A percentile compares a stretch with the other conserved stretches of the same genome.
Evolutionary conservation across 2,329 filamentous ascomycete species (phyloP).

Genomic region (Alternaria angustiovoidea): DNA sequence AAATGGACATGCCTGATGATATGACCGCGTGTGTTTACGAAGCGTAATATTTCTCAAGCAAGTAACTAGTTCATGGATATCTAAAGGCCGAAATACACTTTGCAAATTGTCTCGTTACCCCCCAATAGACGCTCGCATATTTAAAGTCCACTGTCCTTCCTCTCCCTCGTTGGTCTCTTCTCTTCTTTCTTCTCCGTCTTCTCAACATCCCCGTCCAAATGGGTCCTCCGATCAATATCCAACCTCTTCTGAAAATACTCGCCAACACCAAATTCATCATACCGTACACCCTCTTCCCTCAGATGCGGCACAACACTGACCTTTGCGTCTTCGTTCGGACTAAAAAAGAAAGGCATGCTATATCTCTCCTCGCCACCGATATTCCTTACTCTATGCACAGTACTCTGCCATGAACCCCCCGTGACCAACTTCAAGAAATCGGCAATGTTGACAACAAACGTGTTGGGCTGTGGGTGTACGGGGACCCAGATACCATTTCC

Average conservation of each 20-base stretch:
- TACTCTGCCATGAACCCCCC: constrained; percentile 51
- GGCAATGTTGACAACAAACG: constrained; percentile 54
- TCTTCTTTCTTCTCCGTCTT: neutral
- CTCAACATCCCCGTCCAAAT: constrained; percentile 30
- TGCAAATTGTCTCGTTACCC: neutral
- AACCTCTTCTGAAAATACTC: constrained; percentile 46
- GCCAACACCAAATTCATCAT: constrained; percentile 42
- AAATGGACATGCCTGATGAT: constrained; percentile 51
- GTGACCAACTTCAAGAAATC: constrained; percentile 54
- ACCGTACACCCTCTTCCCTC: constrained; percentile 32
- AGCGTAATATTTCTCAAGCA: neutral
- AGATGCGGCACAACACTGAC: constrained; percentile 43
- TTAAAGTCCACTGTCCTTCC: constrained; percentile 3
- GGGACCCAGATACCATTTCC: constrained; percentile 54
- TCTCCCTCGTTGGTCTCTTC: neutral
- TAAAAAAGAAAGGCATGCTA: constrained; percentile 54
- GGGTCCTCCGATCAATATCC: constrained; percentile 44
- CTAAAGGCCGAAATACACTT: neutral
- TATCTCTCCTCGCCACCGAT: constrained; percentile 50
- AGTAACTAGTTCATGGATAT: neutral
- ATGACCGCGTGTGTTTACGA: neutral
- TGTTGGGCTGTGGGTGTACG: constrained; percentile 45
- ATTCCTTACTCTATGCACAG: constrained; percentile 54
- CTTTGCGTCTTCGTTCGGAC: constrained; percentile 46
- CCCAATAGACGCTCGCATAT: neutral